phyloP scores from a whole-genome alignment of 2,329 filamentous ascomycete species.

The Monosporascus sp. region DNA sequence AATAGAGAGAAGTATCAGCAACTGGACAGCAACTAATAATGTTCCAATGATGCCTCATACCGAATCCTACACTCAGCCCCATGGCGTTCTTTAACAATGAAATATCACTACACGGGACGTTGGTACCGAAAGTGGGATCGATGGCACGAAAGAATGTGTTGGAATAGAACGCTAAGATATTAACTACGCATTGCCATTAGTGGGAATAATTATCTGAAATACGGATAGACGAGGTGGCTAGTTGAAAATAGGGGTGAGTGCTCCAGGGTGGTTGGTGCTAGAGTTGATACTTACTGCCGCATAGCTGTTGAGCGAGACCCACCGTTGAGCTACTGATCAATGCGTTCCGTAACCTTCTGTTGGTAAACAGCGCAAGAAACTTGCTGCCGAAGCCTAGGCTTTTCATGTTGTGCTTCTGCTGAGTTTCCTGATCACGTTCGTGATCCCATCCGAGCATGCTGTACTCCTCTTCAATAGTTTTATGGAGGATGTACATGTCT shows the following conservation, averaged over 20 bases:
- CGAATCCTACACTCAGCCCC: constrained; percentile 19
- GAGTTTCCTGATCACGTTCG: background rate
- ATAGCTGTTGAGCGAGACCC: constrained; percentile 16
- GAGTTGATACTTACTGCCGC: constrained; percentile 25
- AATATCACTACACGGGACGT: background rate
- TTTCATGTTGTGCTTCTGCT: background rate
- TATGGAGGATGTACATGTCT: constrained; percentile 33
- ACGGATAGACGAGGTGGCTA: background rate
- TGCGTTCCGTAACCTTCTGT: constrained; percentile 10
- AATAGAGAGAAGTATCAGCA: background rate
- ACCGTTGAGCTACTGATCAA: constrained; percentile 16
- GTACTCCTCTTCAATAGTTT: constrained; percentile 9
- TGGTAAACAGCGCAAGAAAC: constrained; percentile 5
- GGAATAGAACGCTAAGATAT: constrained; percentile 36
- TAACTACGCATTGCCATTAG: constrained; percentile 19
- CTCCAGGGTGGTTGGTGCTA: constrained; percentile 30
- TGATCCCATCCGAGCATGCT: background rate
- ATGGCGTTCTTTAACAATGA: constrained; percentile 9
- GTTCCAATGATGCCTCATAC: constrained; percentile 1
- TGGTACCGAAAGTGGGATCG: background rate
- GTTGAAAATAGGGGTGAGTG: background rate
- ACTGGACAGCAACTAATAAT: background rate
- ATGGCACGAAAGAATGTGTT: constrained; percentile 10
- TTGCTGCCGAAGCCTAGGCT: background rate
- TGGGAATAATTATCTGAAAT: background rate